Conservation (phyloP, 1,284 basidiomycete genomes). For the Wallemia mellicola region DNA sequence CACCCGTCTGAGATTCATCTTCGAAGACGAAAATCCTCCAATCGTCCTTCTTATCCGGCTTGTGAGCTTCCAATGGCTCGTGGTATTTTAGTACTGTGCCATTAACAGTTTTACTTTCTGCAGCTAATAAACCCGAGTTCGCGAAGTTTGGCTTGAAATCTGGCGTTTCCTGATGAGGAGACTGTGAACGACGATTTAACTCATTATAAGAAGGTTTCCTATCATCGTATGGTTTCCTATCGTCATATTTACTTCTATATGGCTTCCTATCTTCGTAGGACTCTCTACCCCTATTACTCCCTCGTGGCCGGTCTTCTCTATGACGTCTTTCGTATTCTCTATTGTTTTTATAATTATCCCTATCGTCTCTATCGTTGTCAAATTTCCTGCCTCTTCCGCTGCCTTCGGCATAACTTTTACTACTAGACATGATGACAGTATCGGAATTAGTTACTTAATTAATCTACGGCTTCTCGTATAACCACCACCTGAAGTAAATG, state of each 20-base stretch:
- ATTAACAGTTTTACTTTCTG: slow-evolving; percentile 66
- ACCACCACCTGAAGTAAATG: background rate
- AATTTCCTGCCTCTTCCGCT: background rate
- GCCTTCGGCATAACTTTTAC: too few relatives aligned
- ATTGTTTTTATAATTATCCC: background rate
- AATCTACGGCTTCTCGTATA: background rate
- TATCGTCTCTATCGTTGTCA: background rate
- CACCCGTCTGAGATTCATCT: slow-evolving; percentile 66
- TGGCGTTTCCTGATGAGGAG: background rate
- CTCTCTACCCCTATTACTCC: background rate
- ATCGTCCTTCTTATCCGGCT: slow-evolving; percentile 32
- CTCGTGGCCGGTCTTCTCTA: background rate
- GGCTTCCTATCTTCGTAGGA: too few relatives aligned
- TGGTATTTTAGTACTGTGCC: slow-evolving; percentile 89
- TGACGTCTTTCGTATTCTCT: background rate
- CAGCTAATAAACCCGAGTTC: slow-evolving; percentile 66
- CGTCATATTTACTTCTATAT: background rate
- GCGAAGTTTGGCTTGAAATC: slow-evolving; percentile 43
- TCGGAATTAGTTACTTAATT: background rate
- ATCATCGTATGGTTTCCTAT: background rate
- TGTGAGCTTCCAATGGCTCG: slow-evolving; percentile 89
- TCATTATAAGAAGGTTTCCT: background rate
- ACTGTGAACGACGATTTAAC: background rate
- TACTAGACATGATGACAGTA: background rate
- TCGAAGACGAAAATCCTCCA: slow-evolving; percentile 98